phyloP scores from a whole-genome alignment of 2,329 filamentous ascomycete species.

The Pseudogymnoascus sp. region DNA sequence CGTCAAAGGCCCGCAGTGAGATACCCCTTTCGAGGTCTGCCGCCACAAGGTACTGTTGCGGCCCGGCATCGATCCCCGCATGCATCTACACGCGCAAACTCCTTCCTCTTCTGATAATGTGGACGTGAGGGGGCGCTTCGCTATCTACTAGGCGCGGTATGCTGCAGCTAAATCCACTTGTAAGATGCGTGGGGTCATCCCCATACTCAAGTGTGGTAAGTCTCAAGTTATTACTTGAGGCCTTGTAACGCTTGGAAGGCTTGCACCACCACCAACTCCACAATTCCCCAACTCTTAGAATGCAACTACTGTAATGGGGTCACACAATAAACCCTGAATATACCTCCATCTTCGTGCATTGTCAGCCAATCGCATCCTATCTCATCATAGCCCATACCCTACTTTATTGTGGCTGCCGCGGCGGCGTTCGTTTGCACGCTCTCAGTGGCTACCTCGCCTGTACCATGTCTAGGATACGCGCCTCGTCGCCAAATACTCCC shows the following conservation, averaged over 20 bases:
- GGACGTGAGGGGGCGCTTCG: conserved; percentile 5
- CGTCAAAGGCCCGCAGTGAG: neutral
- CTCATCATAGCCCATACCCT: neutral
- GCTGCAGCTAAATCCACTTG: neutral
- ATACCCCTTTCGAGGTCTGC: neutral
- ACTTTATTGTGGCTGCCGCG: neutral
- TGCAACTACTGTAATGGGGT: neutral
- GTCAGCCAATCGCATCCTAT: neutral
- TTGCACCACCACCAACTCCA: neutral
- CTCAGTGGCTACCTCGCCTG: neutral
- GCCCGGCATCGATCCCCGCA: neutral
- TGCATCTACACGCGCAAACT: neutral
- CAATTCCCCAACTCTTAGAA: neutral
- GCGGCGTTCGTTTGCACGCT: neutral
- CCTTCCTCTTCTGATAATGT: neutral
- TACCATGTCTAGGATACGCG: neutral
- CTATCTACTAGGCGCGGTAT: neutral
- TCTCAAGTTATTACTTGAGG: neutral
- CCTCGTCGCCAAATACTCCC: neutral
- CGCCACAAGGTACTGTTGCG: neutral
- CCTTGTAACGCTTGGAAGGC: neutral
- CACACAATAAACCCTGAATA: neutral
- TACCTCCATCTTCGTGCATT: neutral
- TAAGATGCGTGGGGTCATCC: neutral
- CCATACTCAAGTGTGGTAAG: neutral